These are phyloP conservation scores for Pseudocercospora fuligena DNA, from an alignment of 2,329 filamentous ascomycete species.

Conservation along the genomic window DNA sequence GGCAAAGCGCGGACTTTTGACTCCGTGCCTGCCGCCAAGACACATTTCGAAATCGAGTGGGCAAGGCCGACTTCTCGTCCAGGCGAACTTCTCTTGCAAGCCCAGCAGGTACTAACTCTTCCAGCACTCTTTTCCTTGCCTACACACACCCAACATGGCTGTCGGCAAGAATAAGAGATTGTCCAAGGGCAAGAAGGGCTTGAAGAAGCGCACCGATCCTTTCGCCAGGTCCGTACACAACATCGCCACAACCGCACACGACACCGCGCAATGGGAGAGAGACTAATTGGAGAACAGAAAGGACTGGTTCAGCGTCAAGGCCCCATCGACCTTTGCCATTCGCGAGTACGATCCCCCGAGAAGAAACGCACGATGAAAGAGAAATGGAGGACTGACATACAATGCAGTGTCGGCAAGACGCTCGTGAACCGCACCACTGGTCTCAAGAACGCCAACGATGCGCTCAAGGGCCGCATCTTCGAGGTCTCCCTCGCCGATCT, in stretches of 20 bases:
- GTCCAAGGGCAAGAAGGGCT: conserved; percentile 99
- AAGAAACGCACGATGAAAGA: conserved; percentile 19
- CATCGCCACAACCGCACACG: not conserved
- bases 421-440: conserved; percentile 99
- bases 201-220: conserved; percentile 99
- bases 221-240: conserved; percentile 63
- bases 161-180: conserved; percentile 99
- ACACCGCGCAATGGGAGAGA: not conserved
- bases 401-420: conserved; percentile 92
- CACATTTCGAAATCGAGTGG: not conserved
- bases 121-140: conserved; percentile 30
- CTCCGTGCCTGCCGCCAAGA: not conserved
- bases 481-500: conserved; percentile 98
- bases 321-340: conserved; percentile 91
- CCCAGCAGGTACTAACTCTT: conserved; percentile 23
- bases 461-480: conserved; percentile 97
- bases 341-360: conserved; percentile 77
- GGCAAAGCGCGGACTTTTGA: not conserved
- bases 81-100: conserved; percentile 8
- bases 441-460: conserved; percentile 99
- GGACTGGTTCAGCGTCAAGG: conserved; percentile 99
- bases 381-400: conserved; percentile 40
- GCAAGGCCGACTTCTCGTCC: conserved; percentile 6
- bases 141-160: conserved; percentile 60
- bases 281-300: conserved; percentile 60